A percentile compares a stretch with the other conserved stretches of the same genome.
Conservation (phyloP, 164 flowering plant genomes). For the Pachysandra terminalis region DNA sequence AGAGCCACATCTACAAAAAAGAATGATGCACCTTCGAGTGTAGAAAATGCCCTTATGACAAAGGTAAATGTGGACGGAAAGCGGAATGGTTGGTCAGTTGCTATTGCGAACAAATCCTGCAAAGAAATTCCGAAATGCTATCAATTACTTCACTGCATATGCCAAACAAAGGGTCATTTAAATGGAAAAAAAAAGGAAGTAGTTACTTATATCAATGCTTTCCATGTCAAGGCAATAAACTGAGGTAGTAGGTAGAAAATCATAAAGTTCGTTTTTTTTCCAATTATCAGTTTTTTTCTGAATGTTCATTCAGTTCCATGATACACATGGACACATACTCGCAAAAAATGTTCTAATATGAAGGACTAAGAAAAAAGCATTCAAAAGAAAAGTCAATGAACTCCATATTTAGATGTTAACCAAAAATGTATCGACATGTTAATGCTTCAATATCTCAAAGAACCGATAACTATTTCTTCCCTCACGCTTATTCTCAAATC, state of each 20-base stretch:
- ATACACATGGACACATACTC: no score
- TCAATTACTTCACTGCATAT: not conserved
- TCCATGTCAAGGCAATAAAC: not conserved
- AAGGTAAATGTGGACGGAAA: slow-evolving; percentile 94
- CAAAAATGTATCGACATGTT: no score
- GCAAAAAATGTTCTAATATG: no score
- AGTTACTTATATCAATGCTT: not conserved
- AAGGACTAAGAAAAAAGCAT: no score
- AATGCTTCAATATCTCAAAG: not conserved
- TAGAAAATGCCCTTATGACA: slow-evolving; percentile 87
- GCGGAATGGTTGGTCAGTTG: slow-evolving; percentile 92
- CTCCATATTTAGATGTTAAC: no score
- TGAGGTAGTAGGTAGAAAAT: not conserved
- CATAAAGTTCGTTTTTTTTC: no score
- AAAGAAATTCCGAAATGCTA: not conserved
- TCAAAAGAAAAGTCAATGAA: not conserved
- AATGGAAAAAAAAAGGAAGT: not conserved
- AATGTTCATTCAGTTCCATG: not conserved
- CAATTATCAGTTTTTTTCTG: not conserved
- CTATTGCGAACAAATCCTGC: slow-evolving; percentile 96
- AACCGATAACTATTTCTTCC: not conserved
- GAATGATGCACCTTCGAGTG: slow-evolving; percentile 77
- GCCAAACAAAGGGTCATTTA: no score
- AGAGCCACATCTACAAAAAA: slow-evolving; percentile 13
- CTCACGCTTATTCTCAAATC: not conserved